These are phyloP conservation scores for Boletus rufocinnamomeus DNA, from an alignment of 768 basidiomycete species.

Conservation along the genomic window DNA sequence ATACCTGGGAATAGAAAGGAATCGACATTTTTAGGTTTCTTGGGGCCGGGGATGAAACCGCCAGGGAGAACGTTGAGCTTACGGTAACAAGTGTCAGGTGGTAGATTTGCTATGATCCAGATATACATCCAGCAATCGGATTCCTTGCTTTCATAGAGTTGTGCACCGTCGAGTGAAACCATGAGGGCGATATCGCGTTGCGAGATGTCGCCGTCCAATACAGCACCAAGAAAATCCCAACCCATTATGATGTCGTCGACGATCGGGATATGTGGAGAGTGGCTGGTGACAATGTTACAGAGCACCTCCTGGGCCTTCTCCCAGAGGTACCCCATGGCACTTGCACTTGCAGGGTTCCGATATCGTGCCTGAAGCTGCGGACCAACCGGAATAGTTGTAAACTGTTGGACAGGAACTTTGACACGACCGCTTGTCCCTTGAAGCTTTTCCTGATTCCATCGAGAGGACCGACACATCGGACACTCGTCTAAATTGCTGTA, in stretches of 20 bases:
- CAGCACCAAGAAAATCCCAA: constrained; percentile 9
- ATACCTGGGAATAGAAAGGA: neutral
- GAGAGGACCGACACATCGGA: constrained; percentile 32
- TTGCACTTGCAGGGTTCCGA: constrained; percentile 22
- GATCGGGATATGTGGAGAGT: neutral
- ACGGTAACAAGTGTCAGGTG: no score
- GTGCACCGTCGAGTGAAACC: constrained; percentile 37
- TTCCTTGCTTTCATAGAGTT: constrained; percentile 26
- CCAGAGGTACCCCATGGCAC: constrained; percentile 32
- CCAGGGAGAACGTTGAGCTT: no score
- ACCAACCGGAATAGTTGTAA: constrained; percentile 42
- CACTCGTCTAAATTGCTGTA: constrained; percentile 35
- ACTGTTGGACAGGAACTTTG: constrained; percentile 35
- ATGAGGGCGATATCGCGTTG: constrained; percentile 21
- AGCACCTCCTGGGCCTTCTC: neutral
- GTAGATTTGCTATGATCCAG: no score
- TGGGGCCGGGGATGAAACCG: constrained; percentile 4
- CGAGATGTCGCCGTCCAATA: constrained; percentile 5
- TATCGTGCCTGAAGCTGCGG: constrained; percentile 46
- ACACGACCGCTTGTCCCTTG: no score
- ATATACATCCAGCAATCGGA: no score
- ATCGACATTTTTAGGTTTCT: neutral
- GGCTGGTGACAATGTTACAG: neutral
- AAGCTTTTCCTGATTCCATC: constrained; percentile 25
- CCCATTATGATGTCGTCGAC: constrained; percentile 7